phyloP scores from a whole-genome alignment of 495 filamentous ascomycete genomes.

The Penicillium maclennaniae region DNA sequence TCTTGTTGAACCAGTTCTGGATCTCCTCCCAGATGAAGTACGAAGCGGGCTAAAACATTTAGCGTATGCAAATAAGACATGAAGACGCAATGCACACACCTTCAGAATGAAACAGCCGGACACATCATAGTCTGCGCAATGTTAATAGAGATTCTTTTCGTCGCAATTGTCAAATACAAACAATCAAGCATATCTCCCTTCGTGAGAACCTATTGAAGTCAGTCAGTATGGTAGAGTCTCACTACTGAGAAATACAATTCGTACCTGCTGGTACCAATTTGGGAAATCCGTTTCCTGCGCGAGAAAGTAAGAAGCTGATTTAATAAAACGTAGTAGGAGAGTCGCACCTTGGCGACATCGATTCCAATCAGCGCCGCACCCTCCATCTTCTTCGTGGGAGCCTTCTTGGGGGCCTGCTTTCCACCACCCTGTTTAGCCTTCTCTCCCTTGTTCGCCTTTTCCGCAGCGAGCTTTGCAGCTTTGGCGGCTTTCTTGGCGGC shows the following conservation, averaged over 20 bases:
- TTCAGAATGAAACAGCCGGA: slow-evolving; percentile 94
- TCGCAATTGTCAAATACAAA: slow-evolving; percentile 24
- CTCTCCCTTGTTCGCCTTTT: slow-evolving; percentile 44
- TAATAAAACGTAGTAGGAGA: too few relatives aligned
- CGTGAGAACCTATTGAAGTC: slow-evolving; percentile 55
- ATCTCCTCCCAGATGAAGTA: slow-evolving; percentile 94
- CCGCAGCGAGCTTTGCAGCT: slow-evolving; percentile 59
- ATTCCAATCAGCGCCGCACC: slow-evolving; percentile 77
- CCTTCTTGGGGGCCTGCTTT: slow-evolving; percentile 51
- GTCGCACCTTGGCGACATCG: slow-evolving; percentile 60
- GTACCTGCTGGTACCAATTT: slow-evolving; percentile 82
- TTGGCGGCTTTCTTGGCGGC: slow-evolving; percentile 70
- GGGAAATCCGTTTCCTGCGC: slow-evolving; percentile 67
- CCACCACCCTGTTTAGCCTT: not conserved
- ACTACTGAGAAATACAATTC: not conserved
- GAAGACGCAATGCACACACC: slow-evolving; percentile 29
- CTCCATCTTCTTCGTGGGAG: slow-evolving; percentile 50
- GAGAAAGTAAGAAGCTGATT: too few relatives aligned
- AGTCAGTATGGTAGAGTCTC: not conserved
- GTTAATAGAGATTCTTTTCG: not conserved
- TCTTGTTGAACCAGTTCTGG: slow-evolving; percentile 79
- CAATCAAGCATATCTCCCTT: slow-evolving; percentile 95
- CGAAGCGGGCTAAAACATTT: slow-evolving; percentile 53
- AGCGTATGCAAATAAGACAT: slow-evolving; percentile 2
- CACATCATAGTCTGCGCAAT: slow-evolving; percentile 57